Evolutionary conservation across 495 filamentous ascomycete genomes (phyloP).

Genomic region (Aspergillus sparsus): DNA sequence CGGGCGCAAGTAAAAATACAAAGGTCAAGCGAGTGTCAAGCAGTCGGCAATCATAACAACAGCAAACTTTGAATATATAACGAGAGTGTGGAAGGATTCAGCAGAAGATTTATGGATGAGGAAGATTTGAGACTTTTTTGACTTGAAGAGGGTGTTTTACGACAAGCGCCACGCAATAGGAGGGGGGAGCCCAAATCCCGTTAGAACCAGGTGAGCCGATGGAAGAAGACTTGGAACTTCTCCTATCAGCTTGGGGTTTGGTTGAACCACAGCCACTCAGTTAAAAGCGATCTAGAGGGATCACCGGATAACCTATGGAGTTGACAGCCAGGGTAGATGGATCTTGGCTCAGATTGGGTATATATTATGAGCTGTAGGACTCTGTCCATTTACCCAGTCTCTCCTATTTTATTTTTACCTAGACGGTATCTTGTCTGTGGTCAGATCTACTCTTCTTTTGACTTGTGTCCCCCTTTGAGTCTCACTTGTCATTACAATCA

Average conservation of each 20-base stretch:
- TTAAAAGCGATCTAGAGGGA: conserved; percentile 11
- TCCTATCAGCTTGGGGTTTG: conserved; percentile 26
- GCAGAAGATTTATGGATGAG: conserved; percentile 7
- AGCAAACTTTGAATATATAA: neutral
- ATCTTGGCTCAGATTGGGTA: neutral
- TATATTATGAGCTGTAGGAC: neutral
- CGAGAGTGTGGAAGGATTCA: conserved; percentile 13
- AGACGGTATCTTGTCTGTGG: neutral
- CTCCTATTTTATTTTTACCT: neutral
- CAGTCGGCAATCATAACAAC: neutral
- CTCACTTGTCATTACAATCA: neutral
- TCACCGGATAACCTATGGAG: conserved; percentile 4
- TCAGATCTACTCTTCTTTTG: neutral
- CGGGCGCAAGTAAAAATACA: too few species aligned
- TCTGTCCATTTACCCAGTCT: neutral
- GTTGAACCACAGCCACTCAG: conserved; percentile 13
- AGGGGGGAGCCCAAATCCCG: conserved; percentile 13
- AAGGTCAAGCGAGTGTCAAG: neutral
- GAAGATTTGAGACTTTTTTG: conserved; percentile 26
- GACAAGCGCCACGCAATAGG: conserved; percentile 37
- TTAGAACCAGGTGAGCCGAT: conserved; percentile 5
- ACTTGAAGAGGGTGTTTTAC: conserved; percentile 28
- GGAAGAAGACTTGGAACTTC: conserved; percentile 19
- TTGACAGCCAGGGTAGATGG: neutral
- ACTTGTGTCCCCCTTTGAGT: neutral